Evolutionary conservation across 2,329 filamentous ascomycete species (phyloP).

Genomic region (Trichophyton benhamiae): DNA sequence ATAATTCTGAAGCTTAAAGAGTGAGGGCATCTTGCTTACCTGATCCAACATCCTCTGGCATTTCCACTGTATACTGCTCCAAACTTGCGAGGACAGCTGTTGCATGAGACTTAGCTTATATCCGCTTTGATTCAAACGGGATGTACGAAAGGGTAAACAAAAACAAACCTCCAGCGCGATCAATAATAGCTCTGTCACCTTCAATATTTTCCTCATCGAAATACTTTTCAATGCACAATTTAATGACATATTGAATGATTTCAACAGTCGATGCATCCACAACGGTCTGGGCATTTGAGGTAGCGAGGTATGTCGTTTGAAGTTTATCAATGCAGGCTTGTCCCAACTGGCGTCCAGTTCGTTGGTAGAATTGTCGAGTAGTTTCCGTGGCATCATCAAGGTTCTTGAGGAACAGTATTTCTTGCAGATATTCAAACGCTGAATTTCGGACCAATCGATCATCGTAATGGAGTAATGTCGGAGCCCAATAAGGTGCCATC

Average conservation of each 20-base stretch:
- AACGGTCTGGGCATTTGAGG: constrained; percentile 14
- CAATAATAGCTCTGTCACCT: constrained; percentile 24
- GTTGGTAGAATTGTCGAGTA: constrained; percentile 18
- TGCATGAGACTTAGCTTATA: not conserved
- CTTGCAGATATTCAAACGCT: constrained; percentile 34
- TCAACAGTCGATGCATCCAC: constrained; percentile 28
- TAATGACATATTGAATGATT: constrained; percentile 26
- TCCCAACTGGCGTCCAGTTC: constrained; percentile 24
- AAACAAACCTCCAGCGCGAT: constrained; percentile 28
- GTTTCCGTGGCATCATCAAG: constrained; percentile 20
- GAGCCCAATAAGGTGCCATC: constrained; percentile 39
- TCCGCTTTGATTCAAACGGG: too few species aligned
- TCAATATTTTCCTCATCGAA: constrained; percentile 23
- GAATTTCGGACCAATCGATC: constrained; percentile 35
- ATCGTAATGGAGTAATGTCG: constrained; percentile 40
- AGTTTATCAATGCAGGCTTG: constrained; percentile 24
- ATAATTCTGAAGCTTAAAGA: not conserved
- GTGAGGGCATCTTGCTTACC: constrained; percentile 20
- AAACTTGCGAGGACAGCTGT: constrained; percentile 24
- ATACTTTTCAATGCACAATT: constrained; percentile 28
- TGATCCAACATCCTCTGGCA: constrained; percentile 29
- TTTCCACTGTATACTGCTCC: constrained; percentile 26
- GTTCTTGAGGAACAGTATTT: constrained; percentile 31
- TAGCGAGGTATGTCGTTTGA: constrained; percentile 21
- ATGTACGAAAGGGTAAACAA: constrained; percentile 9